phyloP scores from a whole-genome alignment of 176 grass and related monocot genomes.

The Lolium rigidum region DNA sequence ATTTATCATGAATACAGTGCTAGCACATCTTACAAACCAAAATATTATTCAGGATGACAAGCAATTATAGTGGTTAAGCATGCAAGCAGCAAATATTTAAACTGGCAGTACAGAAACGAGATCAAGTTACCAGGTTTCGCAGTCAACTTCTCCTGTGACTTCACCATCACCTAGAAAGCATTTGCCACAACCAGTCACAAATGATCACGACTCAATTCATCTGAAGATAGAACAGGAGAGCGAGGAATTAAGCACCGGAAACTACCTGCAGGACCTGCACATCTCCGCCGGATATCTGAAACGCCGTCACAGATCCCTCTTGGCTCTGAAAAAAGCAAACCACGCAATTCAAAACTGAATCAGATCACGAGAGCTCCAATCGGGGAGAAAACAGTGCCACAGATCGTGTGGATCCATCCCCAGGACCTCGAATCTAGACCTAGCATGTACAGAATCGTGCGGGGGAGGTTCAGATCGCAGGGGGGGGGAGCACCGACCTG shows the following conservation, averaged over 20 bases:
- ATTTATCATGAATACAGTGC: background rate
- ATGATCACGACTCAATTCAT: background rate
- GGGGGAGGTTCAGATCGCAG: slow-evolving; percentile 27
- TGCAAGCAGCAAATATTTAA: slow-evolving; percentile 22
- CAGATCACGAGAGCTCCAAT: slow-evolving; percentile 9
- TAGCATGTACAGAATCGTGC: slow-evolving; percentile 24
- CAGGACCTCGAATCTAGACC: slow-evolving; percentile 39
- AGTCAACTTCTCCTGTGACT: slow-evolving; percentile 85
- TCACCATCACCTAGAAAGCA: slow-evolving; percentile 82
- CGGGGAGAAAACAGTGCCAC: background rate
- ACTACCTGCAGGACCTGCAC: slow-evolving; percentile 94
- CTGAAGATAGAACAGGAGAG: background rate
- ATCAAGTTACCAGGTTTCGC: slow-evolving; percentile 72
- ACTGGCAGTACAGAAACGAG: slow-evolving; percentile 18
- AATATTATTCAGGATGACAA: background rate
- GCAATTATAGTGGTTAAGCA: background rate
- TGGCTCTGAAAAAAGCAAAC: slow-evolving; percentile 55
- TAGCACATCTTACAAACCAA: background rate
- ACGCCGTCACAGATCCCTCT: slow-evolving; percentile 75
- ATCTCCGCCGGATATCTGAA: slow-evolving; percentile 95
- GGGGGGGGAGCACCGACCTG: slow-evolving; percentile 52
- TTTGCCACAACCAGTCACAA: slow-evolving; percentile 26
- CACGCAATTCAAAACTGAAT: slow-evolving; percentile 32
- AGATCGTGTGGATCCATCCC: slow-evolving; percentile 53
- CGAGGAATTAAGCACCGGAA: background rate